Conservation (phyloP, 2,329 filamentous ascomycete genomes). For the Xylogone sp. region DNA sequence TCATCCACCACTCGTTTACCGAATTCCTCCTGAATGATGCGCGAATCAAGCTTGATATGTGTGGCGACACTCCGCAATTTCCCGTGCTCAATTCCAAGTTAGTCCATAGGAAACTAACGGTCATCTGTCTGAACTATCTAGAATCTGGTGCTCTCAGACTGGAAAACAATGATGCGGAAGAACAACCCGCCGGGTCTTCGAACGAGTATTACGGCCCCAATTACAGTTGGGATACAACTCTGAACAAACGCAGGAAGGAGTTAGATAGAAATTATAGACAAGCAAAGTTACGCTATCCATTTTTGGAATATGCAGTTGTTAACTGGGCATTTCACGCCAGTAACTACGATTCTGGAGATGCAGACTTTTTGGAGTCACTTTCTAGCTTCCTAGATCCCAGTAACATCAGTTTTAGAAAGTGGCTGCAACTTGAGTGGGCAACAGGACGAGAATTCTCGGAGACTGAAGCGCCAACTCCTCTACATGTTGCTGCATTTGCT, state of each 20-base stretch:
- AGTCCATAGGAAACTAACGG: constrained; percentile 5
- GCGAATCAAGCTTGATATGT: background rate
- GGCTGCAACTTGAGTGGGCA: constrained; percentile 11
- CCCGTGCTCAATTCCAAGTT: constrained; percentile 4
- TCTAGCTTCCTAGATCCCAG: constrained; percentile 7
- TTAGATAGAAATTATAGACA: constrained; percentile 9
- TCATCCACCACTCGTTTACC: constrained; percentile 46
- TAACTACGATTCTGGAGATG: constrained; percentile 11
- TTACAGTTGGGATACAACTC: background rate
- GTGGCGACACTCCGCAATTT: constrained; percentile 3
- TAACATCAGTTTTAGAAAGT: constrained; percentile 9
- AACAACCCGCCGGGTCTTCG: background rate
- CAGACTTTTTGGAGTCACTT: constrained; percentile 7
- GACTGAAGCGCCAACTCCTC: constrained; percentile 2
- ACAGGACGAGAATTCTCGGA: constrained; percentile 1
- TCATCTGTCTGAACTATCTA: constrained; percentile 9
- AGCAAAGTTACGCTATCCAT: constrained; percentile 8
- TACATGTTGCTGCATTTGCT: constrained; percentile 18
- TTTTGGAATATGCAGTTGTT: constrained; percentile 5
- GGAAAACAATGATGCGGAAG: background rate
- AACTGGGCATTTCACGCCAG: constrained; percentile 4
- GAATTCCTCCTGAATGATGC: constrained; percentile 35
- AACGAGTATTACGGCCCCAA: background rate
- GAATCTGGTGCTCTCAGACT: constrained; percentile 4
- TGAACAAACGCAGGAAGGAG: background rate